A percentile compares a stretch with the other conserved stretches of the same genome.
These are phyloP conservation scores for Strobilomyces echinocephalus DNA, from an alignment of 768 basidiomycete genomes.

Conservation along the genomic window DNA sequence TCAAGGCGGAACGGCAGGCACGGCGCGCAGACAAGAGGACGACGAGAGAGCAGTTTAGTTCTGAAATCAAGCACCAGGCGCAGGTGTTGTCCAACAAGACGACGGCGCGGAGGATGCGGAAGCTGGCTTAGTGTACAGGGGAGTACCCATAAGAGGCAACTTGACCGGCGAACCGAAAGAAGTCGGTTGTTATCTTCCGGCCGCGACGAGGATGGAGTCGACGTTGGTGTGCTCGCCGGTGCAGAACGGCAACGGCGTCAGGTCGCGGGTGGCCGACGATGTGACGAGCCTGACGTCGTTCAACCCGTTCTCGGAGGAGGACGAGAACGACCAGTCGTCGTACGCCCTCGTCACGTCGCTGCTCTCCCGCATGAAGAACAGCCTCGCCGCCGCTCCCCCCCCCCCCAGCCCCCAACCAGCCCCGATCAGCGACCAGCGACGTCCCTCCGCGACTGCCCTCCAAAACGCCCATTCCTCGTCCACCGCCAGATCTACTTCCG, in stretches of 20 bases:
- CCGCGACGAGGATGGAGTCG: slow-evolving; percentile 30
- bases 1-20: slow-evolving; percentile 60
- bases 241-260: slow-evolving; percentile 33
- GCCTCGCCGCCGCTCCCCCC: slow-evolving; percentile 47
- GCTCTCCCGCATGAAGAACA: slow-evolving; percentile 77
- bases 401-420: slow-evolving; percentile 27
- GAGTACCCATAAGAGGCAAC: slow-evolving; percentile 13
- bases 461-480: slow-evolving; percentile 46
- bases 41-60: slow-evolving; percentile 56
- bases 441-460: slow-evolving; percentile 48
- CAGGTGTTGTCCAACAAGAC: slow-evolving; percentile 43
- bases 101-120: slow-evolving; percentile 21
- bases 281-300: slow-evolving; percentile 75
- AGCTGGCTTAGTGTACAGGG: slow-evolving; percentile 7
- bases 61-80: slow-evolving; percentile 60
- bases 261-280: slow-evolving; percentile 58
- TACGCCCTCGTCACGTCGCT: slow-evolving; percentile 80
- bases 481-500: slow-evolving; percentile 40
- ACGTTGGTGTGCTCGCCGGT: slow-evolving; percentile 27
- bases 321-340: slow-evolving; percentile 84
- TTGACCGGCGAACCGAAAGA: slow-evolving; percentile 6
- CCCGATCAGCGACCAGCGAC: slow-evolving; percentile 45
- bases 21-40: slow-evolving; percentile 66
- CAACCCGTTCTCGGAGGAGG: slow-evolving; percentile 91
- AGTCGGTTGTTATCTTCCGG: slow-evolving; percentile 1